A percentile compares a stretch with the other conserved stretches of the same genome.
Conservation (phyloP, 2,329 filamentous ascomycete species). For the Aspergillus fijiensis region DNA sequence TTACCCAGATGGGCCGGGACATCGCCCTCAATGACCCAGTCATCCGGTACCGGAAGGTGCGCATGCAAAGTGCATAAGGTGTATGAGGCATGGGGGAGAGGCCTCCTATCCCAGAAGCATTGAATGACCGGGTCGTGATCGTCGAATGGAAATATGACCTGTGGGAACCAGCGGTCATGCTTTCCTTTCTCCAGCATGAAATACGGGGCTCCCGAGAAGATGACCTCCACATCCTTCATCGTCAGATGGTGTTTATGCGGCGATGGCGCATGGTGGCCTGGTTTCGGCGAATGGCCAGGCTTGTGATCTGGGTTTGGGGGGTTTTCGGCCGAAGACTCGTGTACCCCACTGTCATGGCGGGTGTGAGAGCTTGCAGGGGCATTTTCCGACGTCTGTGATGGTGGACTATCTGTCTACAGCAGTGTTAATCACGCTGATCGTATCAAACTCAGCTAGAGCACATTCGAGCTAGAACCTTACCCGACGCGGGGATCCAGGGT, state of each 20-base stretch:
- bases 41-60: slow-evolving; percentile 44
- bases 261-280: not conserved
- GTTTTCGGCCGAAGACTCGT: not conserved
- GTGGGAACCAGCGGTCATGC: slow-evolving; percentile 42
- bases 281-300: not conserved
- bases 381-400: not conserved
- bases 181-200: slow-evolving; percentile 46
- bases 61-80: slow-evolving; percentile 45
- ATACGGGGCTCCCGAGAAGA: slow-evolving; percentile 47
- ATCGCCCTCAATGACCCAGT: slow-evolving; percentile 31
- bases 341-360: slow-evolving; percentile 4
- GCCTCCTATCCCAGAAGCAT: slow-evolving; percentile 41
- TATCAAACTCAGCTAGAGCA: not conserved
- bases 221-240: slow-evolving; percentile 39
- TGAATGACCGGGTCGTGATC: slow-evolving; percentile 40
- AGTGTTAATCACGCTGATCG: not conserved
- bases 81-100: slow-evolving; percentile 43
- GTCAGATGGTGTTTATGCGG: slow-evolving; percentile 21
- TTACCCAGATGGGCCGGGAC: slow-evolving; percentile 26
- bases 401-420: not conserved
- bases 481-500: not conserved
- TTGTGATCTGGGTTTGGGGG: not conserved
- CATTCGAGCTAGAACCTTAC: not conserved
- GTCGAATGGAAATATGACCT: slow-evolving; percentile 48
- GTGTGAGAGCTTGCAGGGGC: not conserved